Evolutionary conservation across 2,329 filamentous ascomycete genomes (phyloP).

Genomic region (Xylogone sp.): DNA sequence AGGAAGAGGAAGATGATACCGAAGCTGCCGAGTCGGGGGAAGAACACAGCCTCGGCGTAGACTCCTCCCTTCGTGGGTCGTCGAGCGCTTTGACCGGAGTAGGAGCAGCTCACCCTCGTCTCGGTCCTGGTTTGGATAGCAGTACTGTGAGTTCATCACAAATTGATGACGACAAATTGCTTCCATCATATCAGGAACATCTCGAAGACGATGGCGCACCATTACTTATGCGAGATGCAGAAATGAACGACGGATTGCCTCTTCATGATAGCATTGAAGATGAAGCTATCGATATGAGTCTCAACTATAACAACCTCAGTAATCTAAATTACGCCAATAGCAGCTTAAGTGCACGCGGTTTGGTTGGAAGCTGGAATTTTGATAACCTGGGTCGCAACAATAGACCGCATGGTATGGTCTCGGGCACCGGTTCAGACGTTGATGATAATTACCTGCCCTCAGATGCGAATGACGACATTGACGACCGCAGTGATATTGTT

Average conservation of each 20-base stretch:
- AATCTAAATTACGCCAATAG: slow-evolving; percentile 4
- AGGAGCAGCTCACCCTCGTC: slow-evolving; percentile 69
- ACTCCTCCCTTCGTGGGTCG: slow-evolving; percentile 85
- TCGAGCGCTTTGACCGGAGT: slow-evolving; percentile 80
- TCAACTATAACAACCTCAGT: slow-evolving; percentile 11
- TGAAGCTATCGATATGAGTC: slow-evolving; percentile 24
- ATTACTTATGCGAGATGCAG: slow-evolving; percentile 7
- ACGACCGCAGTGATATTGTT: slow-evolving; percentile 22
- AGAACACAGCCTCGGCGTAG: slow-evolving; percentile 77
- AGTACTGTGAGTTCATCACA: slow-evolving; percentile 22
- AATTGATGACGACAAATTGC: slow-evolving; percentile 15
- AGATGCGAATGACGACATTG: slow-evolving; percentile 10
- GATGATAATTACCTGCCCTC: slow-evolving; percentile 4
- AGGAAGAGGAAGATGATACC: slow-evolving; percentile 34
- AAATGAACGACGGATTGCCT: slow-evolving; percentile 17
- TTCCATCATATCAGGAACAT: slow-evolving; percentile 22
- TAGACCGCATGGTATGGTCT: slow-evolving; percentile 13
- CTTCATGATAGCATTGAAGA: slow-evolving; percentile 23
- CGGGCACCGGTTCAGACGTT: slow-evolving; percentile 23
- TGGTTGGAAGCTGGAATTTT: slow-evolving; percentile 14
- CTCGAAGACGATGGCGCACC: slow-evolving; percentile 15
- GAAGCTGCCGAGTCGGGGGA: slow-evolving; percentile 64
- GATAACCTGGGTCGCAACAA: slow-evolving; percentile 7
- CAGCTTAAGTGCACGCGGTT: neutral
- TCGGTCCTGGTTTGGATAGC: slow-evolving; percentile 51